phyloP scores from a whole-genome alignment of 2,329 filamentous ascomycete species.

The Tolypocladium endophyticum region DNA sequence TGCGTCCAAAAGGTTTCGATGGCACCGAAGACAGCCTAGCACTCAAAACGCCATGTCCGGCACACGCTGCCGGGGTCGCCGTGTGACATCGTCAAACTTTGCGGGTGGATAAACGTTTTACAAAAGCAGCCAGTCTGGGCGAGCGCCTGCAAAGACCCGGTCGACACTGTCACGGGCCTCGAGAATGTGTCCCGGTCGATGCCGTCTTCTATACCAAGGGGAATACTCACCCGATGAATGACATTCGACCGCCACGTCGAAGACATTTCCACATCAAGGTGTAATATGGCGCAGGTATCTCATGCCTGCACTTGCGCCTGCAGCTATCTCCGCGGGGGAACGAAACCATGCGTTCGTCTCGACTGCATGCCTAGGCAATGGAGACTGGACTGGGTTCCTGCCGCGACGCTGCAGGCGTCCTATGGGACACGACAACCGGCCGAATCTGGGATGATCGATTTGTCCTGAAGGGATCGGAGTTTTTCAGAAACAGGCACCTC shows the following conservation, averaged over 20 bases:
- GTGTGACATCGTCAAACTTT: not conserved
- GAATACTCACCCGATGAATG: not conserved
- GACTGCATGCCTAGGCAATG: not conserved
- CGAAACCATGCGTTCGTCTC: not conserved
- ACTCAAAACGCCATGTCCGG: not conserved
- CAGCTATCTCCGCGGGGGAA: not conserved
- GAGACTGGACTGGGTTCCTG: not conserved
- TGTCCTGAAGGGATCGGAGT: not conserved
- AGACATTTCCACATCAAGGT: not conserved
- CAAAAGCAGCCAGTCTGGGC: not conserved
- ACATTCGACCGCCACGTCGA: not conserved
- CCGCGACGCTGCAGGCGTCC: not conserved
- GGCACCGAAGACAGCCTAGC: not conserved
- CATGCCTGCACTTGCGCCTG: not conserved
- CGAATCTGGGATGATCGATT: not conserved
- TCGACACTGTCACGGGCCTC: not conserved
- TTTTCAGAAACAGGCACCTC: not conserved
- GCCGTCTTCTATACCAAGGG: not conserved
- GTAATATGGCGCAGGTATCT: not conserved
- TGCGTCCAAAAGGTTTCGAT: not conserved
- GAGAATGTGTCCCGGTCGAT: not conserved
- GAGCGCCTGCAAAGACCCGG: not conserved
- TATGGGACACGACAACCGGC: too few relatives aligned
- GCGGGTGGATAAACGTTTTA: not conserved
- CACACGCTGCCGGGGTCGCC: not conserved